Evolutionary conservation across 805 yeast genomes (phyloP), one percentile per base, ranked within the genome.

Genomic region (Metschnikowia amazonensis): DNA sequence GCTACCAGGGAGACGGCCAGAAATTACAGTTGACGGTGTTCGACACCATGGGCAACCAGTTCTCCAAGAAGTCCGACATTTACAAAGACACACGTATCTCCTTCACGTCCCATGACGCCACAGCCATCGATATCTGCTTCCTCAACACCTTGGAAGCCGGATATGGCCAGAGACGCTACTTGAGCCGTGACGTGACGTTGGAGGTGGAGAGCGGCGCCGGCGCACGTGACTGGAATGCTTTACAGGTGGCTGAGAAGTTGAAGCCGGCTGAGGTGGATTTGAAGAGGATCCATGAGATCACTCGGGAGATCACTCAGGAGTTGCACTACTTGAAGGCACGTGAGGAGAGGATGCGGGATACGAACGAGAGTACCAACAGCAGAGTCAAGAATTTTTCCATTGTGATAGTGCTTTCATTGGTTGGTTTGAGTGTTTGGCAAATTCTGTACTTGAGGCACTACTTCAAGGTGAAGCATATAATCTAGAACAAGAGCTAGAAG

Each of bases 171-270:
- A 63, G 62, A 49, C 64, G 67, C 45, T 76, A 76, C 25, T 58
- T 77, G 55, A 64, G 70, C 49, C 83, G 98, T 66, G 84, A 84
- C 43, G 72, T 94, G 57, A 97, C 89, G 60, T 73, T 94, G 59
- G 97, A 90, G 53, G 84, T 94, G 48, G 98, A 94, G 66, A 82
- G 89, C 51, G 99, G 99, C 36, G 87, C 97, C 42, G 87, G 89
- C 59, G 99, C 98, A 34, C 84, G 98, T 67, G 98, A 94, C 70
- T 94, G 98, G 97, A 89, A 89, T 63, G 88, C 89, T 20, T 74
- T 90, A 51, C 97, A 90, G 72, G 90, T 96, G 38, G 79, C 86
- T 36, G 98, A 94, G 67, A 88, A 89, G 64, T 81, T 94, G 65
- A 87, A 86, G 69, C 98, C 99, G 4, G 80, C 85, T 42, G 99